These are phyloP conservation scores for Calonectria pauciramosa DNA, from an alignment of 2,329 filamentous ascomycete species.

Conservation along the genomic window DNA sequence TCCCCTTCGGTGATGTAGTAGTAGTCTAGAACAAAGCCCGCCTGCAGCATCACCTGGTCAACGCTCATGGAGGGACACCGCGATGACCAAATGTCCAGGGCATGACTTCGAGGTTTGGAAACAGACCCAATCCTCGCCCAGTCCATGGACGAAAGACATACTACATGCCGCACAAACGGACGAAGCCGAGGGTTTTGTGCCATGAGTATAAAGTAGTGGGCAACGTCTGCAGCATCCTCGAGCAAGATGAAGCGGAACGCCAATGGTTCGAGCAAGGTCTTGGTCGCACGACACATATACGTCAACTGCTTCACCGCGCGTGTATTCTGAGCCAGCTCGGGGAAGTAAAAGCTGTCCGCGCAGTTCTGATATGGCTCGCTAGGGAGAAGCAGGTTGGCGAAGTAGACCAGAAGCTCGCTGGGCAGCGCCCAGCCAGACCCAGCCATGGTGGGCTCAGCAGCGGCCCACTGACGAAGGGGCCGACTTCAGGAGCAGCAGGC, in stretches of 20 bases:
- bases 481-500: background rate
- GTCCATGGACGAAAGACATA: background rate
- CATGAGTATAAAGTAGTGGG: constrained; percentile 30
- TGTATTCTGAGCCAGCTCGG: background rate
- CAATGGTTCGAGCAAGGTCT: constrained; percentile 30
- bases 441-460: background rate
- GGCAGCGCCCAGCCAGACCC: background rate
- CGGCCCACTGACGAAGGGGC: background rate
- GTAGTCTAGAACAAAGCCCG: constrained; percentile 7
- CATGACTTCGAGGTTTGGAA: background rate
- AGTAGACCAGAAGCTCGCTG: constrained; percentile 7
- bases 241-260: constrained; percentile 35
- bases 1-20: background rate
- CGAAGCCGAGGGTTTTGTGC: constrained; percentile 31
- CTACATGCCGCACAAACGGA: background rate
- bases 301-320: constrained; percentile 24
- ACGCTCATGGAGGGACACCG: background rate
- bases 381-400: background rate
- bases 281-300: constrained; percentile 31
- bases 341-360: background rate
- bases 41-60: background rate
- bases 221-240: constrained; percentile 15
- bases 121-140: background rate
- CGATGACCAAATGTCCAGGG: background rate
- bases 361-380: background rate